Percentiles rank a stretch among this genome's conserved stretches.
Conservation (phyloP, 768 basidiomycete species). For the Porpolomopsis calyptriformis region DNA sequence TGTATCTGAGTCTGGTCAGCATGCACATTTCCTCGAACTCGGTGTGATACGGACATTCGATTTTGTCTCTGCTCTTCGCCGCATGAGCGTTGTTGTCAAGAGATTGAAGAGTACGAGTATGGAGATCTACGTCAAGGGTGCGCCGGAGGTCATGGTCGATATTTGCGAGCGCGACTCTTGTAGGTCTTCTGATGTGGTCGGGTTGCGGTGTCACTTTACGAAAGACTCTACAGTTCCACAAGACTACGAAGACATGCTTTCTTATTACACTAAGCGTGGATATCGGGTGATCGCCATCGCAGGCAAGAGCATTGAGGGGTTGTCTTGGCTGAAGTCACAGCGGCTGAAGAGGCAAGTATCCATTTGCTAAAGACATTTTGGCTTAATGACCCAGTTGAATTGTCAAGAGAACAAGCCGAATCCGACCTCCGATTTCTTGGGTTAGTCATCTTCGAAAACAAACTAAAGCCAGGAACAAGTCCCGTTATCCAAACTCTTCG, state of each 20-base stretch:
- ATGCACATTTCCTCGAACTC: slow-evolving; percentile 92
- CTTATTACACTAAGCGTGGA: slow-evolving; percentile 93
- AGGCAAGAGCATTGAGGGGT: slow-evolving; percentile 85
- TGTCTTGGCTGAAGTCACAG: slow-evolving; percentile 97
- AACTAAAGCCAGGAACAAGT: slow-evolving; percentile 84
- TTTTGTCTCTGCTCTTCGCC: slow-evolving; percentile 82
- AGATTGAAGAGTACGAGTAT: slow-evolving; percentile 86
- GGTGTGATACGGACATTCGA: slow-evolving; percentile 96
- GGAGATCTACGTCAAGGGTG: slow-evolving; percentile 99
- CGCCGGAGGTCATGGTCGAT: slow-evolving; percentile 93
- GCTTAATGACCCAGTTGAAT: neutral
- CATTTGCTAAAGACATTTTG: neutral
- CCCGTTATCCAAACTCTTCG: slow-evolving; percentile 85
- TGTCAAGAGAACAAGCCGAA: slow-evolving; percentile 82
- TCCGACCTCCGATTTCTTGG: slow-evolving; percentile 84
- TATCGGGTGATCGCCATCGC: slow-evolving; percentile 98
- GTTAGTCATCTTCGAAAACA: slow-evolving; percentile 95
- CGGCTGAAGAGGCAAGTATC: slow-evolving; percentile 75
- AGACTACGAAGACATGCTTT: slow-evolving; percentile 91
- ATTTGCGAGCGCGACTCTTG: slow-evolving; percentile 91
- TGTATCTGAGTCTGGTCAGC: slow-evolving; percentile 34
- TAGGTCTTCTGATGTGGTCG: slow-evolving; percentile 43
- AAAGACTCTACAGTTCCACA: slow-evolving; percentile 90
- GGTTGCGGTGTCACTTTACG: no score
- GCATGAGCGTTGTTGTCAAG: slow-evolving; percentile 98